These are phyloP conservation scores for Pistacia atlantica DNA, from an alignment of 345 rosid genomes.

Conservation along the genomic window DNA sequence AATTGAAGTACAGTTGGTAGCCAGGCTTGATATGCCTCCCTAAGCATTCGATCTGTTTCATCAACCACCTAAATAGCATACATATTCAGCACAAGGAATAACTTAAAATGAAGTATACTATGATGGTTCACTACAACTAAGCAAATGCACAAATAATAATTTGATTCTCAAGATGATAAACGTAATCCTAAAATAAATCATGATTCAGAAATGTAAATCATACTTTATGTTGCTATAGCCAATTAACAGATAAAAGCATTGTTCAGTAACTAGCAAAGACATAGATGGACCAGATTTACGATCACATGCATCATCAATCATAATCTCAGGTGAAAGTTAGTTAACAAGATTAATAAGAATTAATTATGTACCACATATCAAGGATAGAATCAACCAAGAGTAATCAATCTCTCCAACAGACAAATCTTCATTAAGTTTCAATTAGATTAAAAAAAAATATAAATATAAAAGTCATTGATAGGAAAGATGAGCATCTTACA, in stretches of 20 bases:
- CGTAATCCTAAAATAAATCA: not conserved
- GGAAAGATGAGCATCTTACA: conserved; percentile 44
- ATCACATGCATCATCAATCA: not conserved
- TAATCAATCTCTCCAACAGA: not conserved
- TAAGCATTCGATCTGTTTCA: conserved; percentile 91
- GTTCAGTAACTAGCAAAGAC: not conserved
- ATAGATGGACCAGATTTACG: not conserved
- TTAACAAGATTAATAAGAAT: not conserved
- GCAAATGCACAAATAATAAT: not conserved
- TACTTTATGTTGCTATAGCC: not conserved
- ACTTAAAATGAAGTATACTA: not conserved
- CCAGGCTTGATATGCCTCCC: conserved; percentile 97
- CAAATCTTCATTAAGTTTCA: conserved; percentile 1
- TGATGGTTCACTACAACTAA: not conserved
- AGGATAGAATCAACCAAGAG: too few species aligned
- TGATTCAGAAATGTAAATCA: not conserved
- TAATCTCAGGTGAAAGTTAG: not conserved
- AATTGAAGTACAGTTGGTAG: conserved; percentile 82
- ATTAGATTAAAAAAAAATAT: conserved; percentile 22
- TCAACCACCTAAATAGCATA: conserved; percentile 75
- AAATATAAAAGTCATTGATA: conserved; percentile 11
- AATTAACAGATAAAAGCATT: not conserved
- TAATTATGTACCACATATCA: too few species aligned
- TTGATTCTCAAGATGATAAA: not conserved
- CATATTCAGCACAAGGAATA: conserved; percentile 21